These are phyloP conservation scores for Monilinia laxa DNA, from an alignment of 2,329 filamentous ascomycete species.

Conservation along the genomic window DNA sequence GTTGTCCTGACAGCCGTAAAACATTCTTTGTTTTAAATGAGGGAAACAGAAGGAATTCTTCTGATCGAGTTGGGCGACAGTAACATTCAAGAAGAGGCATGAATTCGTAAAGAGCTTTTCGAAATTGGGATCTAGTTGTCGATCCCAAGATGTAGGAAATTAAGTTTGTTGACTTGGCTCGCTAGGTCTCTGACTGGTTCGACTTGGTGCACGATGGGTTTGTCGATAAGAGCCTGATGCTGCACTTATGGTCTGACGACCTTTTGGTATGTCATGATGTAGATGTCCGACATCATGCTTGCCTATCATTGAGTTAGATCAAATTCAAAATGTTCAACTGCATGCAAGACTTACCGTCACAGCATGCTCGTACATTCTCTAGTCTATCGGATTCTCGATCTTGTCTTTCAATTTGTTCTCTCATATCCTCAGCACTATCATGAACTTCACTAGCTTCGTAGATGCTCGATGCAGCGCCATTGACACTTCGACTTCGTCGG, in stretches of 20 bases:
- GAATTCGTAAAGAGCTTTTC: slow-evolving; percentile 19
- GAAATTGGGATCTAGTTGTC: neutral
- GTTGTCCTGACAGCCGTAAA: slow-evolving; percentile 18
- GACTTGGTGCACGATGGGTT: slow-evolving; percentile 25
- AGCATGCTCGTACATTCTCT: slow-evolving; percentile 96
- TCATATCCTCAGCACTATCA: slow-evolving; percentile 80
- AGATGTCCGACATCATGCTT: slow-evolving; percentile 72
- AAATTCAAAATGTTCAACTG: neutral
- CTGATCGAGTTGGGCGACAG: slow-evolving; percentile 17
- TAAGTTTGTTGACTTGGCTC: slow-evolving; percentile 20
- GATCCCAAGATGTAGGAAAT: neutral
- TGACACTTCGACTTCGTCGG: slow-evolving; percentile 51
- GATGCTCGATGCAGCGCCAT: slow-evolving; percentile 44
- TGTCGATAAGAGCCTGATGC: slow-evolving; percentile 28
- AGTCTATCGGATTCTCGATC: slow-evolving; percentile 75
- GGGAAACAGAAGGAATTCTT: slow-evolving; percentile 1
- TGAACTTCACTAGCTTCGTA: slow-evolving; percentile 59
- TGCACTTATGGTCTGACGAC: slow-evolving; percentile 37
- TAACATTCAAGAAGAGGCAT: slow-evolving; percentile 19
- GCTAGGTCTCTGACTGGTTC: slow-evolving; percentile 29
- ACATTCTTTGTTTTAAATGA: slow-evolving; percentile 19
- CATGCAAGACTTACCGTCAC: slow-evolving; percentile 73
- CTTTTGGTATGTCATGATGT: slow-evolving; percentile 49
- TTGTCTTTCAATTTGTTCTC: slow-evolving; percentile 75
- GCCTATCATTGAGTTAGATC: slow-evolving; percentile 48